Evolutionary conservation across 495 filamentous ascomycete species (phyloP), one percentile per base, ranked within the genome.

Genomic region (Chaetomium cochliodes): DNA sequence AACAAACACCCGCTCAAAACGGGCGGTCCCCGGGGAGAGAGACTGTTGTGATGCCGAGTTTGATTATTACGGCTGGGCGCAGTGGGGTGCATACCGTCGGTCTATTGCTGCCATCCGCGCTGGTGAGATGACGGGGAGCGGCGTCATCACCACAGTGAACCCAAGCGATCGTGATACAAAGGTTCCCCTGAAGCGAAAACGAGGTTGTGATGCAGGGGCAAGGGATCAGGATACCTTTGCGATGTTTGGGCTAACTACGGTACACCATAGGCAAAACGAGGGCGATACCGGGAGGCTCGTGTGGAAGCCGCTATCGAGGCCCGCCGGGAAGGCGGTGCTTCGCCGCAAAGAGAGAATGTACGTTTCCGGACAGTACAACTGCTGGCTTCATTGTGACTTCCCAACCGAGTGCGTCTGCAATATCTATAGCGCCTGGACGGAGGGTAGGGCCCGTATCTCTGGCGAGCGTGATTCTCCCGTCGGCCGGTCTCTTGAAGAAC

Each of bases 371-470:
- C 50, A 56, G 37, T 71, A 80, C 39, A 62, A 77, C 65, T 83
- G 81, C 67, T 74, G 65, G 69, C 12, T 60, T 0, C 76, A 81
- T 61, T 83, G 80, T 58, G 76, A 81, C 58, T 81, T 65, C 25
- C 81, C 80, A 1, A 72, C 68, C 9, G 75, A 83, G 64, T 83
- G 80, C 53, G 63, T 70, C 13, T 72, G 78, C 22, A 66, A 41
- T 0, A 13, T 67, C 12, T 63, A 55, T 50, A 47, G n/a, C 1
- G 66, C 71, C 11, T 66, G 42, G 15, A 30, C 25, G 11, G 49
- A 62, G 52, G 63, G 65, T 0, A 53, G 67, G 26, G 65, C 51
- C 22, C 15, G 5, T 8, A 5, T 13, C 5, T 11, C 51, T 8
- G 18, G 15, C 1, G 18, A n/a, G 13, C 2, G 18, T 0, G 16